Base-by-base conservation (phyloP, 768 basidiomycete genomes). In the Brasilioporus rufonigricans region DNA sequence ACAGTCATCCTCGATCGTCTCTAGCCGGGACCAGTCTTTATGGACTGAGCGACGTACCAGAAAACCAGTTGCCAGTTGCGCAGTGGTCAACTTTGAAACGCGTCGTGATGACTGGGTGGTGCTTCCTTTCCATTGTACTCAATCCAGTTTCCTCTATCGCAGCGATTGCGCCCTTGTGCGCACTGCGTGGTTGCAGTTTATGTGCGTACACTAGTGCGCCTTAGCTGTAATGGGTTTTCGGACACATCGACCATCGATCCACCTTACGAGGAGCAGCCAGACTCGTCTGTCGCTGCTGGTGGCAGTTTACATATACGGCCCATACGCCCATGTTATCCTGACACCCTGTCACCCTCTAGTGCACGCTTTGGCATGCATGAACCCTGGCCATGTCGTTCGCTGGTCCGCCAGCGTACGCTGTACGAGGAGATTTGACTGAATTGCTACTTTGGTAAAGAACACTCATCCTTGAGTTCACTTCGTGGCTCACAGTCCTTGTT, bases 21-120 rank as follows among this genome's bases (percentile, higher is more conserved):
- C 69, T 61, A 61, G 49, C 60, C 7, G 61, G 59, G 66, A 60
- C 61, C 51, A 52, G 63, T 58, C 63, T 21, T 68, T 16, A 65
- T 13, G 56, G 63, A 52, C 65, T 56, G 61, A 52, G 61, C 61
- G 63, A 58, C 64, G 56, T 64, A 73, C 63, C 61, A 68, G 71
- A 65, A 64, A 72, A 13, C 2, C 66, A 55, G 68, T 57, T 62
- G 52, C 58, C 50, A 36, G 1, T 27, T 44, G 50, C 41, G 39
- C 48, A 33, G 41, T 59, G 55, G 61, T 45, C 44, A 43, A 57
- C 65, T 60, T 70, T 66, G 66, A 58, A 67, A 70, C 12, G 56
- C 52, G 61, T 66, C 60, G 63, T 47, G 69, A 24, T 63, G 71
- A 60, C 59, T 35, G 65, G 71, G 62, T 62, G 60, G 62, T 54